Percentiles rank a stretch among this genome's conserved stretches.
Evolutionary conservation across 148 eudicot species (phyloP).

Genomic region (Heliosperma pusillum): DNA sequence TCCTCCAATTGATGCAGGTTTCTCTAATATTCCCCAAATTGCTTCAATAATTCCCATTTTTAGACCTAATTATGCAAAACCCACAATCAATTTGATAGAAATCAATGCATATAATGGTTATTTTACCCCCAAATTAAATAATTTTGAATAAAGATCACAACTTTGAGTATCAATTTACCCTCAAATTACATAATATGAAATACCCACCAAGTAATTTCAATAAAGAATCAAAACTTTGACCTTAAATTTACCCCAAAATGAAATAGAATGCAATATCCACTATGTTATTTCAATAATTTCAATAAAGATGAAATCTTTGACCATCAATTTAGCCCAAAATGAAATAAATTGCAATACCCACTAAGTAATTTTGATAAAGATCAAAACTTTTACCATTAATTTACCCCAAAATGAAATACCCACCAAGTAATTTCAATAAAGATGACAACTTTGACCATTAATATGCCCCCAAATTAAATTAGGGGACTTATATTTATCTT

Average conservation of each 20-base stretch:
- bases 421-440: conserved; percentile 7
- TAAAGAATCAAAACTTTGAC: too few relatives aligned
- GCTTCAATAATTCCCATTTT: conserved; percentile 52
- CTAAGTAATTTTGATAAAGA: background rate
- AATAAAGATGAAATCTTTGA: too few relatives aligned
- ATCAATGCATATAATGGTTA: conserved; percentile 3
- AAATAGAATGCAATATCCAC: too few relatives aligned
- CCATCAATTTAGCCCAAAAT: too few relatives aligned
- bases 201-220: conserved; percentile 21
- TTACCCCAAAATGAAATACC: conserved; percentile 3
- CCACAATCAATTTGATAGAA: conserved; percentile 18
- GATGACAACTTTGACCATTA: conserved; percentile 18
- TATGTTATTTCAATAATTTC: too few relatives aligned
- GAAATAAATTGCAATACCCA: too few relatives aligned
- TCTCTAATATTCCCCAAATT: conserved; percentile 40
- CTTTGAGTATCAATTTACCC: conserved; percentile 10
- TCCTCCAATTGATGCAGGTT: conserved; percentile 41
- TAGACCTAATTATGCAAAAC: conserved; percentile 8
- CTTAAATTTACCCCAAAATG: too few relatives aligned
- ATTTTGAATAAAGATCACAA: conserved; percentile 16
- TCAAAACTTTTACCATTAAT: conserved; percentile 16
- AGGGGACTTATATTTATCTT: conserved; percentile 21
- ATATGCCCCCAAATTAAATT: conserved; percentile 13
- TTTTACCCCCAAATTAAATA: conserved; percentile 12
- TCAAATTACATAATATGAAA: background rate